Evolutionary conservation across 2,329 filamentous ascomycete genomes (phyloP), one percentile per base, ranked within the genome.

Genomic region (Fusarium cyanostomum): DNA sequence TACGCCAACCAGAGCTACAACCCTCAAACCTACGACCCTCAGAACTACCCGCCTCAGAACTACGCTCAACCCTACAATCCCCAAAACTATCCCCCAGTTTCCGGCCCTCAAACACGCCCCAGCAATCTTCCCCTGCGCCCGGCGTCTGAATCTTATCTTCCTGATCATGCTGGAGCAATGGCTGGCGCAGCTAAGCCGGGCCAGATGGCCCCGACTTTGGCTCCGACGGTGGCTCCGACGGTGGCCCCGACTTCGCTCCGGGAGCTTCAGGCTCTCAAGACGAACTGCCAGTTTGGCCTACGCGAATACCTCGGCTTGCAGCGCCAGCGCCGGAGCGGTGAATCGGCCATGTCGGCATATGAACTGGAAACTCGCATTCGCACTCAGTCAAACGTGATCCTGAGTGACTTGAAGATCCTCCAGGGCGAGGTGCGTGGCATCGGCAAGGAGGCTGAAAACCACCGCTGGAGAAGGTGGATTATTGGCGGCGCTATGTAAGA

Each of bases 381-480:
- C 7, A 62, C 67, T 7, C 81, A 84, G 68, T 77, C 77, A 7
- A 76, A 71, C 26, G 61, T 79, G 8, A 75, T 81, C n/a, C 61
- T 83, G 9, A 73, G 72, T 15, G 81, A 85, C 48, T 66, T 87
- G 59, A 76, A 74, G 35, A 71, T 67, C 1, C 68, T 86, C 62
- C 75, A 82, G 16, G 72, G 74, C 18, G 77, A 82, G 59, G 77
- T 86, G 4, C 73, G 77, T 5, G 73, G 72, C 3, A 65, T 84
- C 38, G 76, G 77, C 30, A 80, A 77, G 63, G 73, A 71, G 10
- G 80, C 79, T 1, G 81, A 86, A 71, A 74, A 75, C 30, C 78
- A 81, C 39, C 78, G 84, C 31, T 86, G 83, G 82, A 77, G 83
- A 42, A 78, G 78, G 60, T 84, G 82, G 79, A 65, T 85, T 12